Evolutionary conservation across 371 early-diverging fungal species (phyloP).

Genomic region (Rozella allomycis): DNA sequence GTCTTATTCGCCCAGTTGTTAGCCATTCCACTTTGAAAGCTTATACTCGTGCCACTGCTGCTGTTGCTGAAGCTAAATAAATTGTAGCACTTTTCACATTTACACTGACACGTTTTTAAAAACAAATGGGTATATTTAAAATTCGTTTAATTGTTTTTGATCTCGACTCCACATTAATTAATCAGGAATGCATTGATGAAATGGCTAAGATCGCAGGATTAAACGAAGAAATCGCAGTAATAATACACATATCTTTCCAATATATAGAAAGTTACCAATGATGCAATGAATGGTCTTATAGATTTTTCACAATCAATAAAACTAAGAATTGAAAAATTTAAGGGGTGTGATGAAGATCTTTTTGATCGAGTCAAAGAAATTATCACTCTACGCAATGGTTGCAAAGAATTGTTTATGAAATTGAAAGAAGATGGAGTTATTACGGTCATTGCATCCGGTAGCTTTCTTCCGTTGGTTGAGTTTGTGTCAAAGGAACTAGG

Average conservation of each 20-base stretch:
- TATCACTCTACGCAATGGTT: constrained; percentile 77
- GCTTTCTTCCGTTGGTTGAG: constrained; percentile 73
- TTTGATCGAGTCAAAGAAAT: constrained; percentile 47
- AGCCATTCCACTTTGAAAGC: constrained; percentile 76
- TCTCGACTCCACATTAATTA: constrained; percentile 93
- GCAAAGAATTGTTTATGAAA: constrained; percentile 54
- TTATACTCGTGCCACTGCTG: constrained; percentile 87
- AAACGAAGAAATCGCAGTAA: constrained; percentile 66
- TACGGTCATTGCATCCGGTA: constrained; percentile 80
- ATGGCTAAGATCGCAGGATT: constrained; percentile 78
- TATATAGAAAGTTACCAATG: constrained; percentile 59
- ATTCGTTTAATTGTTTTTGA: constrained; percentile 89
- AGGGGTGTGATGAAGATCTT: constrained; percentile 58
- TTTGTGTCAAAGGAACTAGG: constrained; percentile 70
- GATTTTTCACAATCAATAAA: constrained; percentile 79
- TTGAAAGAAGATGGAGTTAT: constrained; percentile 79
- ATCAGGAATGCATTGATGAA: constrained; percentile 95
- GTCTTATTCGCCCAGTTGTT: constrained; percentile 71
- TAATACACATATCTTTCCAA: constrained; percentile 3
- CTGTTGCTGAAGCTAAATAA: too few species aligned
- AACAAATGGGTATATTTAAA: too few species aligned
- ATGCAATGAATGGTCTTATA: constrained; percentile 88
- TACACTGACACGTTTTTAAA: too few species aligned
- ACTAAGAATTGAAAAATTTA: constrained; percentile 61
- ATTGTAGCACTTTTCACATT: too few species aligned